phyloP scores from a whole-genome alignment of 1,284 basidiomycete genomes.

The Coniferiporia weirii region DNA sequence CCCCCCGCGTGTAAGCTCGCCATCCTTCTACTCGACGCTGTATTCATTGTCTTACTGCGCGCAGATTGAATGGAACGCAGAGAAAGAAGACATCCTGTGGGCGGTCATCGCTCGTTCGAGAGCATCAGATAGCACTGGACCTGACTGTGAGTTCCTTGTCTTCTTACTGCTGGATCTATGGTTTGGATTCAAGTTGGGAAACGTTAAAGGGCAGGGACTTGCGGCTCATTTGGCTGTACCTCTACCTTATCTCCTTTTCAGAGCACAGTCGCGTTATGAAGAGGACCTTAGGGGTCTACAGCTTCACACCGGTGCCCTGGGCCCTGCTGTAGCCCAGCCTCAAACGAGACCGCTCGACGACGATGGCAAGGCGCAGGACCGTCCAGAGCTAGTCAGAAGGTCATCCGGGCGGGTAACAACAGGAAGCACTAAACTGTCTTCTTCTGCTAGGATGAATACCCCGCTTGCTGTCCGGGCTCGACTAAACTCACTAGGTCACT shows the following conservation, averaged over 20 bases:
- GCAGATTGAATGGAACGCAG: slow-evolving; percentile 74
- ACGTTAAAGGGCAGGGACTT: slow-evolving; percentile 64
- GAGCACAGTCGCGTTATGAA: slow-evolving; percentile 73
- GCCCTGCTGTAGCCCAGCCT: slow-evolving; percentile 33
- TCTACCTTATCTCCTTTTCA: slow-evolving; percentile 73
- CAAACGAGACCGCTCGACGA: slow-evolving; percentile 32
- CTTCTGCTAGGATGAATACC: slow-evolving; percentile 37
- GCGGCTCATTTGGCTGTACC: slow-evolving; percentile 74
- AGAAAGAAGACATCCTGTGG: slow-evolving; percentile 79
- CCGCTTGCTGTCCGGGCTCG: slow-evolving; percentile 63
- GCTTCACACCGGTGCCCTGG: slow-evolving; percentile 49
- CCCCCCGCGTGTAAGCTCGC: slow-evolving; percentile 53
- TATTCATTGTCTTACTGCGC: slow-evolving; percentile 21
- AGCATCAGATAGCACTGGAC: slow-evolving; percentile 57
- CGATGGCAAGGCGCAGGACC: slow-evolving; percentile 27
- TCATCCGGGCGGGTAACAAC: slow-evolving; percentile 26
- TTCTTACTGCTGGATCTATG: not conserved
- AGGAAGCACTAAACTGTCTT: slow-evolving; percentile 25
- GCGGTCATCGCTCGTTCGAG: slow-evolving; percentile 74
- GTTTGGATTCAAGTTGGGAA: not conserved
- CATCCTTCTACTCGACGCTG: slow-evolving; percentile 17
- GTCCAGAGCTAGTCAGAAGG: slow-evolving; percentile 28
- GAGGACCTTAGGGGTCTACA: slow-evolving; percentile 74
- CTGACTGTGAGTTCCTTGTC: slow-evolving; percentile 57
- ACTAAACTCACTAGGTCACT: slow-evolving; percentile 59